Base-by-base conservation (phyloP, 2,329 filamentous ascomycete genomes). In the Ophiostoma fasciatum region DNA sequence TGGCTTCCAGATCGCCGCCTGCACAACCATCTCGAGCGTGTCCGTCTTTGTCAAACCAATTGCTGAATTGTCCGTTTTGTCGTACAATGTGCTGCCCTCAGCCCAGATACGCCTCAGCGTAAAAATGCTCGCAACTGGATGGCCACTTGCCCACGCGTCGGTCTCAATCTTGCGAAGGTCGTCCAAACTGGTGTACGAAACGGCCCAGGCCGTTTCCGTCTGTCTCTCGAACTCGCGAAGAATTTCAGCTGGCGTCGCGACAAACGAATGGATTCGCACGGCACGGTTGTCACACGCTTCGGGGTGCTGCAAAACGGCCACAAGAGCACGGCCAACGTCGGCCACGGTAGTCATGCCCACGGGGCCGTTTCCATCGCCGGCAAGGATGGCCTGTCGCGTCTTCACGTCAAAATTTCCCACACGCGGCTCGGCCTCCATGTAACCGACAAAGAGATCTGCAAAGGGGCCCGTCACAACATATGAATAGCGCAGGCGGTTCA, bases 81-180 rank as follows among this genome's bases (percentile, higher is more conserved):
- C 61, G 49, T 75, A 74, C 28, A 75, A 49, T 5, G 71, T 75
- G 2, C 67, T 66, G 14, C 41, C 41, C 26, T 43, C 41, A 6
- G 41, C 33, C 41, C 41, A 43, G 31, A 43, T 43, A 5, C 38
- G 35, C 13, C 38, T 33, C 28, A 43, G 36, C 4, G 38, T 43
- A 13, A 33, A 40, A 12, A 43, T 36, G 14, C 33, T 35, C 4
- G 41, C 38, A 14, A 43, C 27, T 0, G 38, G 36, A 10, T 40
- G 30, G 1, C 20, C 41, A 4, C 15, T 21, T 1, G 33, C 36
- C 33, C 41, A 40, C 1, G 36, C 38, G 2, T 35, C 31, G 7
- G 25, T 31, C 30, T 43, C 41, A 9, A 41, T 27, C 17, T 20
- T 25, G 22, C 15, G 21, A 2, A 43, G 38, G 23, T 34, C 32